Evolutionary conservation across 1,284 basidiomycete genomes (phyloP).

Genomic region (Ustilago nuda): DNA sequence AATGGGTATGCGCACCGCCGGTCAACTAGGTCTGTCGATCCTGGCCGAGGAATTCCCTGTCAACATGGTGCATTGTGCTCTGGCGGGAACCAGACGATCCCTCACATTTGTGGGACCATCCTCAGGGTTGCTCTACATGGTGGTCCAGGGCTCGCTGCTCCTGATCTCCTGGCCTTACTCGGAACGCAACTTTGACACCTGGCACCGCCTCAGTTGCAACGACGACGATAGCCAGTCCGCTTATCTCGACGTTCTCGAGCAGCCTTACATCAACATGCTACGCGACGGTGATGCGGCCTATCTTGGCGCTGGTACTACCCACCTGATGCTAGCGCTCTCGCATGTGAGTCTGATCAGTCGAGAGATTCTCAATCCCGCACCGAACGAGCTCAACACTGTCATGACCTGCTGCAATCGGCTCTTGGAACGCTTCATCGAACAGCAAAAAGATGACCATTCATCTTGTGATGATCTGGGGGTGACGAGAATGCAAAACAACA

Average conservation of each 20-base stretch:
- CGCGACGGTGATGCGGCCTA: conserved; percentile 33
- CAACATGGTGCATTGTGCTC: conserved; percentile 22
- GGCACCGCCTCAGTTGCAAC: conserved; percentile 12
- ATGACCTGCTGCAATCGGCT: conserved; percentile 14
- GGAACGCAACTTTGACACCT: conserved; percentile 22
- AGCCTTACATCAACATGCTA: conserved; percentile 27
- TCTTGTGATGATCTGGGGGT: conserved; percentile 31
- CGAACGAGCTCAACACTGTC: conserved; percentile 14
- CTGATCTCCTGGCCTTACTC: conserved; percentile 34
- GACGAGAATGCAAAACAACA: conserved; percentile 12
- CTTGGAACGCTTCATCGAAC: conserved; percentile 26
- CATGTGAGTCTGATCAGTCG: conserved; percentile 36
- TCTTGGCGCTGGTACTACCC: conserved; percentile 21
- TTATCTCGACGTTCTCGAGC: conserved; percentile 23
- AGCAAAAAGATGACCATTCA: conserved; percentile 22
- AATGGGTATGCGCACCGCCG: neutral
- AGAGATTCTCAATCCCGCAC: conserved; percentile 20
- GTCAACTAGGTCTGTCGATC: conserved; percentile 4
- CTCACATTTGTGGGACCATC: conserved; percentile 18
- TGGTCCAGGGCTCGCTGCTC: conserved; percentile 32
- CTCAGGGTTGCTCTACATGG: conserved; percentile 23
- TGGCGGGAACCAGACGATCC: conserved; percentile 25
- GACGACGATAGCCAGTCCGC: conserved; percentile 1
- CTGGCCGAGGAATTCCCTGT: neutral
- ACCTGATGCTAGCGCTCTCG: conserved; percentile 27